Evolutionary conservation across 768 basidiomycete genomes (phyloP).

Genomic region (Lactarius hatsudake): DNA sequence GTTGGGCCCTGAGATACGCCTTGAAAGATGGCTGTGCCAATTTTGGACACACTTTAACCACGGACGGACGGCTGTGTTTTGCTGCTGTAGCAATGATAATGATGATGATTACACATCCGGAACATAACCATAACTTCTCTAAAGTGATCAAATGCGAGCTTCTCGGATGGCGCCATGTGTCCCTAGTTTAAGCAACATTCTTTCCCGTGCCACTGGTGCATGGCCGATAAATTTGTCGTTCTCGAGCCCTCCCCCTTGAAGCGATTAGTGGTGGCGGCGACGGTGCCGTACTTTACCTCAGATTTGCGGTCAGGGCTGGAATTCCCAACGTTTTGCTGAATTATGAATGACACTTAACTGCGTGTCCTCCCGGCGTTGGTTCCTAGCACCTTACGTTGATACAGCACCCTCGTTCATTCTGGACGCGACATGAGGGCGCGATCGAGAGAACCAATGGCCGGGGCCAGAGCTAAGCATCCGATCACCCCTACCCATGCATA

Average conservation of each 20-base stretch:
- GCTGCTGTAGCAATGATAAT: slow-evolving; percentile 7
- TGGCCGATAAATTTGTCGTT: neutral
- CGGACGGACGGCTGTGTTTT: slow-evolving; percentile 1
- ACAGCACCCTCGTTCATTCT: slow-evolving; percentile 15
- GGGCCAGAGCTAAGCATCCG: slow-evolving; percentile 6
- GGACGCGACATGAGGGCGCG: slow-evolving; percentile 16
- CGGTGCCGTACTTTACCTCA: slow-evolving; percentile 23
- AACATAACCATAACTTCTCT: slow-evolving; percentile 6
- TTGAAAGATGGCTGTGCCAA: slow-evolving; percentile 6
- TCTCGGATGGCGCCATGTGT: neutral
- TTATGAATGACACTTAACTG: slow-evolving; percentile 18
- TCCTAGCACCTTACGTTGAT: slow-evolving; percentile 25
- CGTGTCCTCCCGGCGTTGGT: slow-evolving; percentile 7
- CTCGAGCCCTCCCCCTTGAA: neutral
- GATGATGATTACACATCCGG: slow-evolving; percentile 9
- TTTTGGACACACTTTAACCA: slow-evolving; percentile 14
- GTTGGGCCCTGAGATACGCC: slow-evolving; percentile 10
- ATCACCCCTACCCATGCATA: neutral
- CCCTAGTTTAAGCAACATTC: neutral
- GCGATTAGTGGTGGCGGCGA: slow-evolving; percentile 5
- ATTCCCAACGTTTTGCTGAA: slow-evolving; percentile 1
- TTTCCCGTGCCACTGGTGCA: slow-evolving; percentile 1
- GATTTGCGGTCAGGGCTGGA: slow-evolving; percentile 15
- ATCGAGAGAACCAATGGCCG: slow-evolving; percentile 23
- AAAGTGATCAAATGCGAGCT: neutral